phyloP scores from a whole-genome alignment of 2,329 filamentous ascomycete genomes.

The Fusarium duplospermum region DNA sequence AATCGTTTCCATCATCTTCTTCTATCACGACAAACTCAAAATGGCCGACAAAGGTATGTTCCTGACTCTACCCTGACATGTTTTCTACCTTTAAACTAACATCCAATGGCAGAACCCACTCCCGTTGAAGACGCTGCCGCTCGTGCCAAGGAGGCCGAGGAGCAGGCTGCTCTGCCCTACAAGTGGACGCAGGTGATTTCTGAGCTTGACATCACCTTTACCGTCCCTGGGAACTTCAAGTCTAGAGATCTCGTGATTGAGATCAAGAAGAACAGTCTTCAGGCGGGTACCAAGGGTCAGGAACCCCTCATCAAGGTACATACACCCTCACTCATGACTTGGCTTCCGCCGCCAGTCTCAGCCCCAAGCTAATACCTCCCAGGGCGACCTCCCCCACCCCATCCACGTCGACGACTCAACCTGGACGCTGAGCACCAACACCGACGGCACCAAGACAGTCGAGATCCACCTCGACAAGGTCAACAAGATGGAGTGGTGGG shows the following conservation, averaged over 20 bases:
- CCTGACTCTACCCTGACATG: neutral
- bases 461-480: conserved; percentile 92
- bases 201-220: conserved; percentile 84
- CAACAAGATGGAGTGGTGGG: conserved; percentile 99
- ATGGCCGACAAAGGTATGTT: conserved; percentile 58
- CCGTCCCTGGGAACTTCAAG: conserved; percentile 85
- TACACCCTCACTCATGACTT: conserved; percentile 17
- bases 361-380: conserved; percentile 15
- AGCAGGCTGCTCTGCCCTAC: conserved; percentile 93
- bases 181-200: conserved; percentile 95
- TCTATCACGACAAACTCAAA: conserved; percentile 11
- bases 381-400: conserved; percentile 88
- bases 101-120: conserved; percentile 58
- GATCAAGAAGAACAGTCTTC: conserved; percentile 81
- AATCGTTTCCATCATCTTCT: conserved; percentile 32
- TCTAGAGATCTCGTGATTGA: conserved; percentile 85
- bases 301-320: conserved; percentile 83
- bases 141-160: conserved; percentile 79
- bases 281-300: conserved; percentile 89
- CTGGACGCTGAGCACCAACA: conserved; percentile 85
- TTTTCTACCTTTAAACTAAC: conserved; percentile 2
- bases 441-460: conserved; percentile 75
- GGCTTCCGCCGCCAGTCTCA: neutral
- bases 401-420: conserved; percentile 89
- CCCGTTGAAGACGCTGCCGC: conserved; percentile 69